A percentile compares a stretch with the other conserved stretches of the same genome.
Conservation (phyloP, 192 early-diverging fungal species). For the Chytriomyces confervae region DNA sequence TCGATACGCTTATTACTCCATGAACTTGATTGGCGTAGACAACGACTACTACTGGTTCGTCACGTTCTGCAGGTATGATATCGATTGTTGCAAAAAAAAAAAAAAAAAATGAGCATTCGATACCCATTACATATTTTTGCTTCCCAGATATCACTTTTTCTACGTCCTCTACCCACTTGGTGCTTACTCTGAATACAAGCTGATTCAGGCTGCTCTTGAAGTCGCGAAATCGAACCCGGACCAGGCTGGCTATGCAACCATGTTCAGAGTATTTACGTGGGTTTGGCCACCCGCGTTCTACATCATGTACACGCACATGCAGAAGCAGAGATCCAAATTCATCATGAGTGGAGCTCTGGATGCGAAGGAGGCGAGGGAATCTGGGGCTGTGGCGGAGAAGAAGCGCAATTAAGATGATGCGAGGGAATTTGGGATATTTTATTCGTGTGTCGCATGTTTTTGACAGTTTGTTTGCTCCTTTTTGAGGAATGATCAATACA, state of each 20-base stretch:
- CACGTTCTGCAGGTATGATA: constrained; percentile 62
- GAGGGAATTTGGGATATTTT: no score
- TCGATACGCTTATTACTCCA: constrained; percentile 89
- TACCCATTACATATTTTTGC: constrained; percentile 2
- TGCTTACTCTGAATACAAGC: constrained; percentile 80
- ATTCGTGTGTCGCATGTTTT: no score
- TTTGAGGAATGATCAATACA: no score
- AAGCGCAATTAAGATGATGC: not conserved
- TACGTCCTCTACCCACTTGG: constrained; percentile 91
- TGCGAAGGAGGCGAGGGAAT: constrained; percentile 26
- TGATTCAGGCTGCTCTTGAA: constrained; percentile 50
- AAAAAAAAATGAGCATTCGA: not conserved
- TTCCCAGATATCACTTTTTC: constrained; percentile 90
- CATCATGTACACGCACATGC: constrained; percentile 92
- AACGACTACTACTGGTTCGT: constrained; percentile 52
- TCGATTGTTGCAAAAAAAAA: not conserved
- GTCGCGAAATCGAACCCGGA: constrained; percentile 46
- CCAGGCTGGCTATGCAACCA: constrained; percentile 40
- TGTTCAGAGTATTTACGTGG: constrained; percentile 61
- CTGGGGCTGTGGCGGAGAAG: constrained; percentile 8
- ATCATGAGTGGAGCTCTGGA: constrained; percentile 43
- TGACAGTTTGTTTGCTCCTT: no score
- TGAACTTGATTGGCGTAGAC: constrained; percentile 69
- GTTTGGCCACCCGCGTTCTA: constrained; percentile 82
- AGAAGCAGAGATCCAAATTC: constrained; percentile 81